Percentiles rank a stretch among this genome's conserved stretches.
phyloP scores from a whole-genome alignment of 805 yeast genomes.

The Kregervanrija fluxuum region DNA sequence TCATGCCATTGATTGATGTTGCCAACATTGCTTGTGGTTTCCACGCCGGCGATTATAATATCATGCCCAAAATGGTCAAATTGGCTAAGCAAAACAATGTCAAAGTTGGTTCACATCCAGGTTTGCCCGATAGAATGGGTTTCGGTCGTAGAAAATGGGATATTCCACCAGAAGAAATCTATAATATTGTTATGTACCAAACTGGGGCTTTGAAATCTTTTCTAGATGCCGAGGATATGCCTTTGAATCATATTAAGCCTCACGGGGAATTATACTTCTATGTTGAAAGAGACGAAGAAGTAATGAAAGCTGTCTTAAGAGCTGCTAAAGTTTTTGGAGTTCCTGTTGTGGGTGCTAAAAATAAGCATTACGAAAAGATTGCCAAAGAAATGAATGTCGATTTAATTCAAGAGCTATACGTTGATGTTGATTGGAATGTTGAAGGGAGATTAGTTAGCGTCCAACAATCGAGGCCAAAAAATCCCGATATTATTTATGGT shows the following conservation, averaged over 20 bases:
- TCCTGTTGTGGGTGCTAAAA: slow-evolving; percentile 33
- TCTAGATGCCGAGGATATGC: slow-evolving; percentile 29
- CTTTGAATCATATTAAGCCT: slow-evolving; percentile 29
- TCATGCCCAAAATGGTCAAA: slow-evolving; percentile 29
- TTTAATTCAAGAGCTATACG: slow-evolving; percentile 31
- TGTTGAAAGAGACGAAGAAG: slow-evolving; percentile 28
- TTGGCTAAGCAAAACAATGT: slow-evolving; percentile 30
- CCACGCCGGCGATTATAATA: slow-evolving; percentile 34
- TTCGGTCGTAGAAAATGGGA: slow-evolving; percentile 33
- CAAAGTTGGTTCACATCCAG: slow-evolving; percentile 34
- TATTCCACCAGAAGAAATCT: slow-evolving; percentile 31
- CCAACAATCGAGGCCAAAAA: slow-evolving; percentile 23
- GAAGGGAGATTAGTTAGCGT: slow-evolving; percentile 27
- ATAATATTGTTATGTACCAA: slow-evolving; percentile 30
- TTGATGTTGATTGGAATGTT: slow-evolving; percentile 28
- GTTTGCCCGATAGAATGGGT: slow-evolving; percentile 32
- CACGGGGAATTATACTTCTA: slow-evolving; percentile 34
- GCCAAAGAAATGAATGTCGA: slow-evolving; percentile 28
- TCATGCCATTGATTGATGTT: slow-evolving; percentile 32
- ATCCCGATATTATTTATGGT: slow-evolving; percentile 22
- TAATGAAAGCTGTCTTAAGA: slow-evolving; percentile 30
- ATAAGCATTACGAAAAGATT: slow-evolving; percentile 22
- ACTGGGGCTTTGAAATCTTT: slow-evolving; percentile 33
- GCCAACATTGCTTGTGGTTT: slow-evolving; percentile 37
- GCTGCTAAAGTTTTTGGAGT: slow-evolving; percentile 30